Base-by-base conservation (phyloP, 2,329 filamentous ascomycete genomes). In the Rhytidhysteron rufulum region DNA sequence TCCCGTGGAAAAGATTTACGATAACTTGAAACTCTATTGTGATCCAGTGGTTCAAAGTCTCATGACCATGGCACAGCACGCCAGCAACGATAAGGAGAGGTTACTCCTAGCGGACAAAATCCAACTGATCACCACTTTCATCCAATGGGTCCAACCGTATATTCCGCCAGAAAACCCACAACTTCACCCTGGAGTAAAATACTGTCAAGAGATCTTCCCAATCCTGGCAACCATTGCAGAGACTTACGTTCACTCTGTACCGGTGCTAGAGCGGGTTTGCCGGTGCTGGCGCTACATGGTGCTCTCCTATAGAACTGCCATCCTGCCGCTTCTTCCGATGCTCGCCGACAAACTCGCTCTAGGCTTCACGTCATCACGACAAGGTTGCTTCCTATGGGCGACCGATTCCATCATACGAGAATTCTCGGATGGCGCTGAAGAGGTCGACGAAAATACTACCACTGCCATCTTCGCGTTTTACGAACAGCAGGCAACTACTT, bases 311-410 rank as follows among this genome's bases (percentile, higher is more conserved):
- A 82, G 93, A 50, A 93, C 85, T 2, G 86, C 86, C 37, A 95
- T 94, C 74, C 80, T 85, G 11, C 89, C 91, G 18, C 71, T 98
- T 33, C 76, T 98, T 32, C 86, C 86, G 1, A 78, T 82, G 16
- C 82, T 98, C 67, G 94, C 93, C 15, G 86, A 91, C 54, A 94
- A 91, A 66, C 78, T 98, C 42, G 88, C 88, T 1, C 78, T 77
- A 48, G 90, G 91, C 4, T 98, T 98, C 62, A 78, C 85, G 40
- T 77, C 79, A 15, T 96, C 91, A 9, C 80, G 83, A 45, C 91
- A 98, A 67, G 93, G 93, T 10, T 96, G 91, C 63, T 98, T 98
- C 75, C 75, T 98, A n/a, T 98, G 93, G 93, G 91, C 93, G 1
- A 96, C 91, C 2, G 87, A 90, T 49, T 88, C 91, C 7, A 94